Base-by-base conservation (phyloP, 108 stramenopile genomes). In the Fistulifera solaris region DNA sequence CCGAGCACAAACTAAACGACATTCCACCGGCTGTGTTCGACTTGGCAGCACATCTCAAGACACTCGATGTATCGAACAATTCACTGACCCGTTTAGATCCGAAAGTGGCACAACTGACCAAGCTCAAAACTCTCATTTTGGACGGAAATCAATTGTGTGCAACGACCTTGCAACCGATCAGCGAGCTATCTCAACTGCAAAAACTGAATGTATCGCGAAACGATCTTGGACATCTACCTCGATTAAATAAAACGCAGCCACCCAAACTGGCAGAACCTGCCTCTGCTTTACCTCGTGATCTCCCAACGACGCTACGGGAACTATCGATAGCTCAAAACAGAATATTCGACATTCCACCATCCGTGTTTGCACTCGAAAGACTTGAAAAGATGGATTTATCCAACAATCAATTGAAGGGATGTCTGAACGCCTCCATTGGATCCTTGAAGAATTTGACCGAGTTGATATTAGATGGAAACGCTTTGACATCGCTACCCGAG, bases 51-150 rank as follows among this genome's bases (percentile, higher is more conserved):
- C 22, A 54, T 54, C 16, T 27, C 21, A 42, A 25, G 22, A 87
- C 85, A 19, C 64, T 92, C 18, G 89, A 92, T 63, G 53, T 92
- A 1, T 87, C 83, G 14, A 77, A 74, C 50, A 92, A 92, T 54
- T 66, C 72, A 52, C 27, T 92, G 10, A 68, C 54, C 25, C 40
- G 40, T 1, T 70, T 84, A 3, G 72, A 65, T 0, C 28, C 26
- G 24, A 35, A 35, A 35, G 42, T 92, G 40, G 56, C 71, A 39
- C 62, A 59, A 35, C 50, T 93, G 23, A 71, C 57, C 31, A 61
- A 77, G 25, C 56, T 93, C 25, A 88, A 88, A 66, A 79, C 85
- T 8, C 62, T 93, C 27, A 85, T 88, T 59, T 63, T 82, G 25
- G 80, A 88, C 42, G 62, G 76, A 10, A 93, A 93, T 59, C 42